Percentiles rank a stretch among this genome's conserved stretches.
Evolutionary conservation across 2,329 filamentous ascomycete species (phyloP).

Genomic region (Botrytis cinerea): DNA sequence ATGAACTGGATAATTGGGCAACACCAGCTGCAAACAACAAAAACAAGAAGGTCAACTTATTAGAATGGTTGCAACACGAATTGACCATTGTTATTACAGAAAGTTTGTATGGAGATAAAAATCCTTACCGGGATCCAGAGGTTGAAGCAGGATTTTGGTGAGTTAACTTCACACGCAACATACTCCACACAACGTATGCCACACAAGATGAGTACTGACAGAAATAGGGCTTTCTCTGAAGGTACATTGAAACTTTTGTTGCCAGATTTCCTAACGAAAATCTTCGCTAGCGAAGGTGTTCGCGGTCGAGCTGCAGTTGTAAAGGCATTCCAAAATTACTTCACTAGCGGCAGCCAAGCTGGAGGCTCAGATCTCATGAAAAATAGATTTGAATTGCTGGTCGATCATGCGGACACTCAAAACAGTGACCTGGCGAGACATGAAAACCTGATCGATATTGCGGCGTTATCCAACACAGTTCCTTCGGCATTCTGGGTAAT

Average conservation of each 20-base stretch:
- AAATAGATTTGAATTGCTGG: background rate
- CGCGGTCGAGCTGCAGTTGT: slow-evolving; percentile 8
- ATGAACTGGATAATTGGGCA: background rate
- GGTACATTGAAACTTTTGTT: slow-evolving; percentile 11
- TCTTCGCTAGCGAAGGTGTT: slow-evolving; percentile 2
- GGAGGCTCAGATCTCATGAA: slow-evolving; percentile 8
- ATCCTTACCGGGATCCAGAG: slow-evolving; percentile 17
- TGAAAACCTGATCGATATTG: slow-evolving; percentile 8
- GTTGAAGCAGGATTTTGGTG: slow-evolving; percentile 22
- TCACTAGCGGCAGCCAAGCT: background rate
- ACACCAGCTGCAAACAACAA: background rate
- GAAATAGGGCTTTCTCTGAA: slow-evolving; percentile 15
- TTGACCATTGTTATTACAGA: slow-evolving; percentile 15
- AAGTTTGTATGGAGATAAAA: slow-evolving; percentile 17
- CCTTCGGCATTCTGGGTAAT: slow-evolving; percentile 17
- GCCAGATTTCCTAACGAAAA: background rate
- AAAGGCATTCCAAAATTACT: background rate
- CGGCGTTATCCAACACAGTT: slow-evolving; percentile 8
- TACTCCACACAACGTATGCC: no score
- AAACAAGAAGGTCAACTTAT: background rate
- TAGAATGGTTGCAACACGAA: slow-evolving; percentile 17
- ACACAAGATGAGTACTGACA: background rate
- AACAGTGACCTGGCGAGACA: slow-evolving; percentile 11
- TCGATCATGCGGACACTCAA: background rate
- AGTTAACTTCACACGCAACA: background rate